Base-by-base conservation (phyloP, 2,329 filamentous ascomycete genomes). In the Trichoderma afroharzianum region DNA sequence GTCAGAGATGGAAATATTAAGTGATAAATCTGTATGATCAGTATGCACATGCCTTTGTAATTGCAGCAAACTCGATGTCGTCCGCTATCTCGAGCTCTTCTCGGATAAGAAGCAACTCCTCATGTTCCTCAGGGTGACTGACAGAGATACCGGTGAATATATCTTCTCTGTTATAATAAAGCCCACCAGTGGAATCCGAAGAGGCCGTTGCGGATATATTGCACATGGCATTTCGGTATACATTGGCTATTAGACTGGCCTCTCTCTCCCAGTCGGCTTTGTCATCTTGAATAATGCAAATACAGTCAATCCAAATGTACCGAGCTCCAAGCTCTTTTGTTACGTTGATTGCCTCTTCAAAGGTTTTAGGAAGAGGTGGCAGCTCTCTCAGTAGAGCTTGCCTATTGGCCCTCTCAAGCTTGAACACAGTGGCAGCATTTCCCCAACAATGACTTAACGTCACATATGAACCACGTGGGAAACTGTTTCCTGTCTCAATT, bases 11-110 rank as follows among this genome's bases (percentile, higher is more conserved):
- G 2, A 0, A 12, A 9, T 24, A 12, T 50, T 12, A 53, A 12
- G n/a, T 14, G 1, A 1, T 24, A 14, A 6, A 14, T 0, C 21
- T 2, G 5, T 24, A 14, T 24, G 11, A 14, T 0, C 21, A 1
- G 5, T 24, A 14, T 24, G 11, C 11, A 53, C 21, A 24, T 24
- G 1, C 47, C 21, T 53, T 53, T 24, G 47, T 53, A 24, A 53
- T 53, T 24, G 47, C 47, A 24, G 47, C 47, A 14, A 53, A 53
- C 3, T 53, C 47, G 21, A 24, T 53, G 47, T 53, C 47, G 1
- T 12, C 47, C 11, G 21, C 47, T 53, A 53, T 21, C 11, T 53
- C 47, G 21, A 53, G 5, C 0, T 53, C 47, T 53, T 53, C 47
- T 21, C 47, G 47, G n/a, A 53, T 24, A 24, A 53, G 47, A 24